phyloP scores from a whole-genome alignment of 768 basidiomycete species.

The Imleria badia region DNA sequence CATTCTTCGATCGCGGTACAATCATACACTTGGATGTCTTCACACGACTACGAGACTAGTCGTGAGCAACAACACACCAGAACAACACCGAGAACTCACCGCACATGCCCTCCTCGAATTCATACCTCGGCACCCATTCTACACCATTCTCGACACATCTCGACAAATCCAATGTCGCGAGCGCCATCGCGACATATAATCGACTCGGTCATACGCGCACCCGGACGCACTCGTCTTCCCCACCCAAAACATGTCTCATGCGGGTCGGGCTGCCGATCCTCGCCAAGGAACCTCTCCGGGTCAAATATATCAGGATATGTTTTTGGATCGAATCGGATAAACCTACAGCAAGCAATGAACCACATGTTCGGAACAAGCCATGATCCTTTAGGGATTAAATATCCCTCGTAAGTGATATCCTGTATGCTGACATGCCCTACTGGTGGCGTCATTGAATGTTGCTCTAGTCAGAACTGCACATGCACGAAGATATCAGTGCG shows the following conservation, averaged over 20 bases:
- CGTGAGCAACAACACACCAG: too few species aligned
- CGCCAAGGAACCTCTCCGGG: neutral
- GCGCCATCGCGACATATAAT: neutral
- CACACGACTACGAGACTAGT: too few species aligned
- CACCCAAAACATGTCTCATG: slow-evolving; percentile 8
- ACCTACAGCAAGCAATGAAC: slow-evolving; percentile 1
- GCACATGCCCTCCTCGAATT: neutral
- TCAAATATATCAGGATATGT: slow-evolving; percentile 1
- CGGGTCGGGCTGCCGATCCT: neutral
- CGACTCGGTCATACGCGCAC: neutral
- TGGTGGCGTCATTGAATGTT: neutral
- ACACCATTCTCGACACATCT: neutral
- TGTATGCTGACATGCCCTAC: neutral
- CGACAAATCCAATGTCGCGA: slow-evolving; percentile 9
- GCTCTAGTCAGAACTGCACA: neutral
- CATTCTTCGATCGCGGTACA: neutral
- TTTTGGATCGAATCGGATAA: neutral
- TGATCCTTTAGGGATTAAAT: slow-evolving; percentile 24
- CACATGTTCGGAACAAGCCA: slow-evolving; percentile 1
- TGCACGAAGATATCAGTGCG: too few species aligned
- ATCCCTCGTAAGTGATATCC: slow-evolving; percentile 8
- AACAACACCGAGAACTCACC: neutral
- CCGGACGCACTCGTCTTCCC: slow-evolving; percentile 5
- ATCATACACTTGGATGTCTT: slow-evolving; percentile 8
- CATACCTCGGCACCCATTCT: neutral